phyloP scores from a whole-genome alignment of 1,284 basidiomycete species.

The Stygiomarasmius scandens region DNA sequence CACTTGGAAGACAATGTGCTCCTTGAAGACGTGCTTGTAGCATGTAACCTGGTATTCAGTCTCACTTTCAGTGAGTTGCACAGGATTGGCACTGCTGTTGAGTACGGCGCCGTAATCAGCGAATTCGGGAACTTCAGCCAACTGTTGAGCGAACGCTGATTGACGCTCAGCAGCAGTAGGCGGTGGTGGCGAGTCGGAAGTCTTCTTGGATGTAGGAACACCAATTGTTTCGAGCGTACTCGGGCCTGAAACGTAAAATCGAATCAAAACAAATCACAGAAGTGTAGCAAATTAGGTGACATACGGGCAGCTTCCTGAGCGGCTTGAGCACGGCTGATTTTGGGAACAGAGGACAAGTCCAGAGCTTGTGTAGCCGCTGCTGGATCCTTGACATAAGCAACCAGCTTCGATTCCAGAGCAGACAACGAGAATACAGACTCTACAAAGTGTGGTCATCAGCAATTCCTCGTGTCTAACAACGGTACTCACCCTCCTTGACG shows the following conservation, averaged over 20 bases:
- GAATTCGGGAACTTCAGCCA: slow-evolving; percentile 87
- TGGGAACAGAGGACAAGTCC: slow-evolving; percentile 82
- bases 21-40: slow-evolving; percentile 96
- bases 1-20: slow-evolving; percentile 96
- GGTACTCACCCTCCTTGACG: slow-evolving; percentile 81
- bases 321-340: slow-evolving; percentile 89
- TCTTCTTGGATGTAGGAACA: slow-evolving; percentile 63
- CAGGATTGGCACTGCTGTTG: slow-evolving; percentile 82
- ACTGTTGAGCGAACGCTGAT: slow-evolving; percentile 85
- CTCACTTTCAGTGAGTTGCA: slow-evolving; percentile 93
- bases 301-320: slow-evolving; percentile 83
- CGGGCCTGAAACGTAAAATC: slow-evolving; percentile 54
- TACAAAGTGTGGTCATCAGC: slow-evolving; percentile 33
- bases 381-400: slow-evolving; percentile 87
- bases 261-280: neutral
- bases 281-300: slow-evolving; percentile 35
- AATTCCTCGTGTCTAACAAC: neutral
- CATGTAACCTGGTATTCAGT: slow-evolving; percentile 98
- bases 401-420: slow-evolving; percentile 84
- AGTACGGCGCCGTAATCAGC: slow-evolving; percentile 85
- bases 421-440: slow-evolving; percentile 92
- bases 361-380: slow-evolving; percentile 71
- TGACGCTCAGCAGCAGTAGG: slow-evolving; percentile 82
- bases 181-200: slow-evolving; percentile 65
- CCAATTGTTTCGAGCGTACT: slow-evolving; percentile 83